Conservation (phyloP, 208 protist genomes). For the Trypanosomatidae sp. region DNA sequence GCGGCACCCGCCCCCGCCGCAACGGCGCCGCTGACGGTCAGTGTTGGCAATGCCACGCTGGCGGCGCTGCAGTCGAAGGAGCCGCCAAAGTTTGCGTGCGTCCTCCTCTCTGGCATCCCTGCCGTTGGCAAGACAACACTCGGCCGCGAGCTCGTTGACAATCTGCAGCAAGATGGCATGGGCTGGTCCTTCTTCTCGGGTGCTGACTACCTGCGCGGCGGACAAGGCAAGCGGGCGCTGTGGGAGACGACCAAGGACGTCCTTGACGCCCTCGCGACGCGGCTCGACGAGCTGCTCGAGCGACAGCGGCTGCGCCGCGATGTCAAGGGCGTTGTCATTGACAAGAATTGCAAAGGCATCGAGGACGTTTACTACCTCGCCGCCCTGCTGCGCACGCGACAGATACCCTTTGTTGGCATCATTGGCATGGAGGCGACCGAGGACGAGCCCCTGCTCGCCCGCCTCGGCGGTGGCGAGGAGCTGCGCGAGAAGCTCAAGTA, state of each 20-base stretch:
- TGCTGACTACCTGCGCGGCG: conserved; percentile 43
- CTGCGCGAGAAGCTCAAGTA: conserved; percentile 72
- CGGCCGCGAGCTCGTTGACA: conserved; percentile 58
- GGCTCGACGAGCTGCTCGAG: conserved; percentile 61
- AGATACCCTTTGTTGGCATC: conserved; percentile 72
- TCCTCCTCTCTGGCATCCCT: conserved; percentile 67
- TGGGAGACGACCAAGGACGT: conserved; percentile 75
- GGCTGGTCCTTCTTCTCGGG: conserved; percentile 84
- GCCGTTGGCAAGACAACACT: conserved; percentile 68
- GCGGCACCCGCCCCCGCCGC: conserved; percentile 2
- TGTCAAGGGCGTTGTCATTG: conserved; percentile 75
- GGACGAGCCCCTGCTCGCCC: conserved; percentile 47
- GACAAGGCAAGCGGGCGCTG: conserved; percentile 22
- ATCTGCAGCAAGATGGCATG: conserved; percentile 49
- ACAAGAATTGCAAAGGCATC: conserved; percentile 80
- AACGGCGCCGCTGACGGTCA: conserved; percentile 18
- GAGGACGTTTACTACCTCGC: conserved; percentile 78
- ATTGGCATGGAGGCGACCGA: conserved; percentile 59
- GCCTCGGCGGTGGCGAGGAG: conserved; percentile 53
- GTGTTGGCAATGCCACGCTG: conserved; percentile 62
- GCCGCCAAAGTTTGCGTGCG: conserved; percentile 77
- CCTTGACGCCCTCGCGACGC: conserved; percentile 61
- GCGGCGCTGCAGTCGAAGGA: conserved; percentile 59
- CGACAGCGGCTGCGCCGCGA: conserved; percentile 32
- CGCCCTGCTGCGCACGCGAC: conserved; percentile 50